A percentile compares a stretch with the other conserved stretches of the same genome.
Evolutionary conservation across 805 yeast genomes (phyloP).

Genomic region (Candida berthetii): DNA sequence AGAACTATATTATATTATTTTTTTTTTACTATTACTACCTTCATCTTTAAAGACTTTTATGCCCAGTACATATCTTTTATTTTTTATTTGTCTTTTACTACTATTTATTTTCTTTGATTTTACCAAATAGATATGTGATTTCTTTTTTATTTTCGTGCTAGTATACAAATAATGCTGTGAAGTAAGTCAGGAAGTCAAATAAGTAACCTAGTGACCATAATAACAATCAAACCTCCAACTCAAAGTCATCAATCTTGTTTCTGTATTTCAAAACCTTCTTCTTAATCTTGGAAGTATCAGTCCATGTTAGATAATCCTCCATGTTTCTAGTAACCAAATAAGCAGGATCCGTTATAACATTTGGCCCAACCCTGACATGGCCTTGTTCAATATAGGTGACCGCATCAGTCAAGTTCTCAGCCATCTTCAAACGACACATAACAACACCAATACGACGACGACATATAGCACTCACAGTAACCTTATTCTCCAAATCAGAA

Average conservation of each 20-base stretch:
- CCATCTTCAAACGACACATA: slow-evolving; percentile 92
- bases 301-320: slow-evolving; percentile 98
- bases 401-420: slow-evolving; percentile 83
- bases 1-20: not conserved
- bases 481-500: slow-evolving; percentile 85
- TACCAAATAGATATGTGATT: not conserved
- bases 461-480: slow-evolving; percentile 89
- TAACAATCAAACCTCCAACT: slow-evolving; percentile 24
- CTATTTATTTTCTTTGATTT: not conserved
- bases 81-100: not conserved
- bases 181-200: no score
- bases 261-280: slow-evolving; percentile 82
- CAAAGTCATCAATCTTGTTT: slow-evolving; percentile 62
- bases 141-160: not conserved
- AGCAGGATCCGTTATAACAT: slow-evolving; percentile 93
- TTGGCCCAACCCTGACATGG: slow-evolving; percentile 95
- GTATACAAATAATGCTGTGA: no score
- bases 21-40: not conserved
- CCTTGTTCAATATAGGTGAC: slow-evolving; percentile 94
- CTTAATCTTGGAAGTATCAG: slow-evolving; percentile 91
- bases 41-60: no score
- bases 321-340: slow-evolving; percentile 85
- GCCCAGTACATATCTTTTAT: not conserved
- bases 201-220: no score
- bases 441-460: slow-evolving; percentile 91